Base-by-base conservation (phyloP, 441 rosid genomes). In the Syzygium syzygioides region DNA sequence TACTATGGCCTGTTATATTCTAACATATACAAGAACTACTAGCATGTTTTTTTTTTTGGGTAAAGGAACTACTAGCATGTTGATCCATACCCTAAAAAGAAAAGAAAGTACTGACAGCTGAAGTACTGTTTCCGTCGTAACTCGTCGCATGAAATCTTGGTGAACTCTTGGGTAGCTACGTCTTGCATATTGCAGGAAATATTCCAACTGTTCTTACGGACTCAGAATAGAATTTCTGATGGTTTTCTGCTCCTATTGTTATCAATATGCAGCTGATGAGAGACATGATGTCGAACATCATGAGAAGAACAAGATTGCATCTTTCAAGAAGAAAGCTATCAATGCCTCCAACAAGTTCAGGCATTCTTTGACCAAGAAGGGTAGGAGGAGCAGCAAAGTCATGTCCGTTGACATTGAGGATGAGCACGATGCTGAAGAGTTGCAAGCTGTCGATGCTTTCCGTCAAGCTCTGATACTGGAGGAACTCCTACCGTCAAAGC, bases 311-410 rank as follows among this genome's bases (percentile, higher is more conserved):
- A 92, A 91, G 89, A 93, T 93, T 87, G 96, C 94, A 45, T 95
- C 98, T 85, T 86, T 97, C 48, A 96, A 90, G 95, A 94, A 93
- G 93, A 92, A 92, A 89, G 94, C 95, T 80, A 91, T 92, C 48
- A 94, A 71, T 88, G 94, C 96, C 89, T 97, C 99, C 57, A 94
- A 91, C 90, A 96, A 93, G 88, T 93, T 96, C 89, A 92, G 96
- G 91, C 90, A 94, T 86, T 97, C 99, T 17, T 87, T 97, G 86
- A 88, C 94, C 8, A 94, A 93, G 88, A 95, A 87, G 91, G 91
- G 94, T 59, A 93, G 95, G 91, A 94, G 96, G 90, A 97, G 98
- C 88, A 94, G 98, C 90, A 95, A 93, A 91, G 96, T 96, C 28
- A 91, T 93, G 91, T 92, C 97, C 18, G 32, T 94, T 56, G 97